Conservation (phyloP, 805 yeast species). For the Candida yuanshanica region DNA sequence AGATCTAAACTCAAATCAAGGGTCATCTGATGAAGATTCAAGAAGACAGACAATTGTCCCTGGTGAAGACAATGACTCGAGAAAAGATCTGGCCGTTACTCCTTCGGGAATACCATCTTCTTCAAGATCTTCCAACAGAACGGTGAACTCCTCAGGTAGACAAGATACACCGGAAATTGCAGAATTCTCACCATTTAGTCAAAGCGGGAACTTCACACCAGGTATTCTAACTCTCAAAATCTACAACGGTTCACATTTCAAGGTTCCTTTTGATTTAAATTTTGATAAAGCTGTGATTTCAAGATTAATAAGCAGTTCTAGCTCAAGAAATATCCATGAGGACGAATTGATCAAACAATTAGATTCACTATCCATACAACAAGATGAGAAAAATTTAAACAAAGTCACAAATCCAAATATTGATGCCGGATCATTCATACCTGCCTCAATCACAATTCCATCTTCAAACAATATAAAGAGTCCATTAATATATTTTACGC, state of each 20-base stretch:
- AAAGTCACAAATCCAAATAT: not conserved
- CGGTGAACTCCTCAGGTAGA: not conserved
- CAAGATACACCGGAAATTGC: not conserved
- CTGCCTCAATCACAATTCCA: slow-evolving; percentile 52
- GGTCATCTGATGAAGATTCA: not conserved
- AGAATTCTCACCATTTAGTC: slow-evolving; percentile 3
- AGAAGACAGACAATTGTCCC: slow-evolving; percentile 10
- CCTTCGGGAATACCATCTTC: not conserved
- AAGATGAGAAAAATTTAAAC: slow-evolving; percentile 24
- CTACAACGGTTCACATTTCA: slow-evolving; percentile 61
- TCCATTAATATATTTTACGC: slow-evolving; percentile 74
- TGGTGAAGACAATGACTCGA: not conserved
- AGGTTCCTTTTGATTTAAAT: slow-evolving; percentile 64
- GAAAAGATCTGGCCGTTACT: not conserved
- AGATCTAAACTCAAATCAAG: not conserved
- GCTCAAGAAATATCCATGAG: slow-evolving; percentile 17
- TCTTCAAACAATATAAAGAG: slow-evolving; percentile 42
- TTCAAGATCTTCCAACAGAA: slow-evolving; percentile 3
- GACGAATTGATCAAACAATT: slow-evolving; percentile 18
- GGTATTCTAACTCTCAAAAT: slow-evolving; percentile 77
- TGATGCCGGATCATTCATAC: slow-evolving; percentile 30
- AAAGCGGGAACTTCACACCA: slow-evolving; percentile 35
- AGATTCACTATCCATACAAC: slow-evolving; percentile 14
- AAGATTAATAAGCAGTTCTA: slow-evolving; percentile 60
- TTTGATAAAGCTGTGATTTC: slow-evolving; percentile 57